Evolutionary conservation across 371 early-diverging fungal genomes (phyloP).

Genomic region (Mucor velutinosus): DNA sequence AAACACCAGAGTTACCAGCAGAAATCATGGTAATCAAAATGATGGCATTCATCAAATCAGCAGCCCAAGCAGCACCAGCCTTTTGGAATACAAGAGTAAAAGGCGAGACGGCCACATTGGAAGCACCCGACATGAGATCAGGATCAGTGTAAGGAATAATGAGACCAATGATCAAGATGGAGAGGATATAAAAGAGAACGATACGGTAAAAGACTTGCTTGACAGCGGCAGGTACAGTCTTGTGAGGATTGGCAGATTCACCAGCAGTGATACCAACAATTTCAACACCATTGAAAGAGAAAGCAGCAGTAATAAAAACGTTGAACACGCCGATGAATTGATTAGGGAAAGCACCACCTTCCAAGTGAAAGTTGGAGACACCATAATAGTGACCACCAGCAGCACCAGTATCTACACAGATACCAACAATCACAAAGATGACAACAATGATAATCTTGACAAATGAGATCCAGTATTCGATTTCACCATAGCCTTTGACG

Average conservation of each 20-base stretch:
- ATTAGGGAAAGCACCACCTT: slow-evolving; percentile 77
- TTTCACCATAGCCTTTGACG: slow-evolving; percentile 73
- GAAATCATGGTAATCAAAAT: slow-evolving; percentile 75
- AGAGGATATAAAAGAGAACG: slow-evolving; percentile 72
- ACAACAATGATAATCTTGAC: slow-evolving; percentile 64
- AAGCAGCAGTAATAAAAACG: slow-evolving; percentile 80
- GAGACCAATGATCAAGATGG: slow-evolving; percentile 75
- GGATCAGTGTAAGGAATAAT: slow-evolving; percentile 67
- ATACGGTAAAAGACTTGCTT: slow-evolving; percentile 78
- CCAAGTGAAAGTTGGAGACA: slow-evolving; percentile 66
- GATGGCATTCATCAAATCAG: slow-evolving; percentile 80
- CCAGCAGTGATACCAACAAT: slow-evolving; percentile 77
- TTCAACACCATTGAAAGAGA: slow-evolving; percentile 85
- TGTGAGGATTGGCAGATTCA: slow-evolving; percentile 71
- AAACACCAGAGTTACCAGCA: slow-evolving; percentile 82
- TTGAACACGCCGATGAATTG: slow-evolving; percentile 72
- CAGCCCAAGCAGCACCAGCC: slow-evolving; percentile 70
- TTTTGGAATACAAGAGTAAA: slow-evolving; percentile 74
- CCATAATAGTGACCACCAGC: slow-evolving; percentile 50
- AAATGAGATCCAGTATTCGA: slow-evolving; percentile 61
- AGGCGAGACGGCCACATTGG: slow-evolving; percentile 61
- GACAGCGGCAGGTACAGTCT: slow-evolving; percentile 76
- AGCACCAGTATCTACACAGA: slow-evolving; percentile 68
- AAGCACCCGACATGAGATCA: slow-evolving; percentile 49
- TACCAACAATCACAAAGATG: slow-evolving; percentile 76